Conservation (phyloP, 345 rosid genomes). For the Gossypium longicalyx region DNA sequence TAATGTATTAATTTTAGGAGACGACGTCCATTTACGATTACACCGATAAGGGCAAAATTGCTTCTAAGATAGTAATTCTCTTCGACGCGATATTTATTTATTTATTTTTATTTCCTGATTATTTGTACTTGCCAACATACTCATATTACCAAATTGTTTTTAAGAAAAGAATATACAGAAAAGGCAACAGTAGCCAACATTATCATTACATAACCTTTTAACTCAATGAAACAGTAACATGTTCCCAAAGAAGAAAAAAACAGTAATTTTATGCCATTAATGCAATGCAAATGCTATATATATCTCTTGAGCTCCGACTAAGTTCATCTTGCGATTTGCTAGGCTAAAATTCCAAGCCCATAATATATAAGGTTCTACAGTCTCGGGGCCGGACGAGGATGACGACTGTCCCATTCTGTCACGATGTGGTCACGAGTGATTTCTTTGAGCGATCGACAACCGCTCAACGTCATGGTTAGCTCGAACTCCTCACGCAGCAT, state of each 20-base stretch:
- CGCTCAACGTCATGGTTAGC: slow-evolving; percentile 85
- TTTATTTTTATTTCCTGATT: too few species aligned
- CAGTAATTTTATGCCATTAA: neutral
- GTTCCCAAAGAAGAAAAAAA: slow-evolving; percentile 14
- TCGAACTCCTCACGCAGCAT: slow-evolving; percentile 88
- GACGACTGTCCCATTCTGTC: slow-evolving; percentile 67
- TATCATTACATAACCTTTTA: slow-evolving; percentile 17
- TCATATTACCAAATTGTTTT: neutral
- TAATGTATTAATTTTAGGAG: rapidly evolving
- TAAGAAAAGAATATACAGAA: slow-evolving; percentile 9
- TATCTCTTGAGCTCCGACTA: neutral
- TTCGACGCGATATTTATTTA: rapidly evolving
- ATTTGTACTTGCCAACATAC: too few species aligned
- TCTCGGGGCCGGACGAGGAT: slow-evolving; percentile 31
- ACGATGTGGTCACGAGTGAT: slow-evolving; percentile 70
- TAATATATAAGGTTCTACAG: slow-evolving; percentile 25
- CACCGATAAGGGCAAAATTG: too few species aligned
- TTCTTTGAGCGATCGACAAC: slow-evolving; percentile 80
- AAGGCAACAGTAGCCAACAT: slow-evolving; percentile 35
- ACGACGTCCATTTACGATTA: too few species aligned
- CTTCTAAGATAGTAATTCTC: too few species aligned
- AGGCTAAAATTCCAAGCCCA: neutral
- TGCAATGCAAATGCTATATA: neutral
- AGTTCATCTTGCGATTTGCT: neutral
- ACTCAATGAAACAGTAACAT: slow-evolving; percentile 11